phyloP scores from a whole-genome alignment of 495 filamentous ascomycete species.

The Neohortaea acidophila region DNA sequence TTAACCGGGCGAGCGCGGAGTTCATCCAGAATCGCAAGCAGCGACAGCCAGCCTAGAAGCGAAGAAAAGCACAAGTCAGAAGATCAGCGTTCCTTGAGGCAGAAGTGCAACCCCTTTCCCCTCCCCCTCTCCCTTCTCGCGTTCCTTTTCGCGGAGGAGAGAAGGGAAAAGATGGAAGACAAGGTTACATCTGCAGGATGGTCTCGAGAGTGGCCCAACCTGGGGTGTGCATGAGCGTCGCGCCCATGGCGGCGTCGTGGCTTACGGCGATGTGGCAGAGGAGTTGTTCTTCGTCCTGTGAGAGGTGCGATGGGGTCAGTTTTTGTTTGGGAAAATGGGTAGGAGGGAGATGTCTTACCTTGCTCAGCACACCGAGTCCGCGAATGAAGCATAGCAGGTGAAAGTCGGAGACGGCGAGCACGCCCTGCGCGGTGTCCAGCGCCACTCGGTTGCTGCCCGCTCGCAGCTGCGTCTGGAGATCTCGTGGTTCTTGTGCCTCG shows the following conservation, averaged over 20 bases:
- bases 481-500: constrained; percentile 57
- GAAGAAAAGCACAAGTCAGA: constrained; percentile 2
- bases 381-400: constrained; percentile 82
- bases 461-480: constrained; percentile 46
- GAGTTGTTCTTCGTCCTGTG: constrained; percentile 79
- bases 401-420: constrained; percentile 62
- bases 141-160: neutral
- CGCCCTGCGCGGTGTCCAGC: constrained; percentile 38
- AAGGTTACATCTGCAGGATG: constrained; percentile 47
- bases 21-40: constrained; percentile 9
- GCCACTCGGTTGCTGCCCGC: constrained; percentile 37
- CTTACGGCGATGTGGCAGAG: constrained; percentile 68
- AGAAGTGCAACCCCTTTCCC: neutral
- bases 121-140: no score
- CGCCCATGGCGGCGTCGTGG: constrained; percentile 60
- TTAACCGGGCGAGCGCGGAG: constrained; percentile 11
- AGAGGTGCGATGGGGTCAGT: constrained; percentile 7
- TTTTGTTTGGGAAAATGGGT: constrained; percentile 4
- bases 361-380: constrained; percentile 60
- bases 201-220: constrained; percentile 88
- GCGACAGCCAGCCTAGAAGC: constrained; percentile 11
- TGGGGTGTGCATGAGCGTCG: constrained; percentile 64
- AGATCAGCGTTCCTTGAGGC: neutral
- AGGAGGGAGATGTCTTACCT: constrained; percentile 42
- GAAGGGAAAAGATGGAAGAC: neutral